Evolutionary conservation across 2,329 filamentous ascomycete genomes (phyloP).

Genomic region (Ceratocystis lukuohia): DNA sequence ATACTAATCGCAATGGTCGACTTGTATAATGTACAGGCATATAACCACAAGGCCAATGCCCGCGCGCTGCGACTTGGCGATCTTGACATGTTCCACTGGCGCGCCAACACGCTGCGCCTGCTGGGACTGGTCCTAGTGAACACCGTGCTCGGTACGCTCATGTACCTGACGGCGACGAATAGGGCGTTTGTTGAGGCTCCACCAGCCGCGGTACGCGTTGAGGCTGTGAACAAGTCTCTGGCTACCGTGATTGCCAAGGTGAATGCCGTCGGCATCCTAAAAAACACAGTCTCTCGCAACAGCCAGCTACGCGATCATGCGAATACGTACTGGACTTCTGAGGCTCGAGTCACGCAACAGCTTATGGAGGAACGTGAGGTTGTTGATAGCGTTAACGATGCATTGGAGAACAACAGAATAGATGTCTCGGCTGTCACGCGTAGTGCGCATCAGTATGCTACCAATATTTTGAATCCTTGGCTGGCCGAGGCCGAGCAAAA

Average conservation of each 20-base stretch:
- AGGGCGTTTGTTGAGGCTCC: slow-evolving; percentile 57
- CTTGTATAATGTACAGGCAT: slow-evolving; percentile 49
- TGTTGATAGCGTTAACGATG: slow-evolving; percentile 55
- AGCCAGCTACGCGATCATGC: slow-evolving; percentile 51
- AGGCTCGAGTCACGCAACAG: slow-evolving; percentile 57
- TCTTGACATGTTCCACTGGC: slow-evolving; percentile 60
- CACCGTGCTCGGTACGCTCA: slow-evolving; percentile 43
- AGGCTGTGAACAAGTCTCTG: slow-evolving; percentile 42
- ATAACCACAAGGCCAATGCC: slow-evolving; percentile 52
- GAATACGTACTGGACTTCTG: slow-evolving; percentile 67
- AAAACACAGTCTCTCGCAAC: slow-evolving; percentile 69
- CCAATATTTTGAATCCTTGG: slow-evolving; percentile 28
- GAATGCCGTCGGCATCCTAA: slow-evolving; percentile 58
- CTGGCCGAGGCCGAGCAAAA: slow-evolving; percentile 16
- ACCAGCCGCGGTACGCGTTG: slow-evolving; percentile 51
- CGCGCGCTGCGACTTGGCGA: slow-evolving; percentile 48
- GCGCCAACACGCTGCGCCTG: slow-evolving; percentile 47
- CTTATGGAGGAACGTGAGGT: slow-evolving; percentile 71
- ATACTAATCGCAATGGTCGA: slow-evolving; percentile 49
- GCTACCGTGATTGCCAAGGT: slow-evolving; percentile 51
- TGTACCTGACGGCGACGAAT: slow-evolving; percentile 70
- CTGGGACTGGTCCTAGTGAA: slow-evolving; percentile 54
- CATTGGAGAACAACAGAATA: slow-evolving; percentile 45
- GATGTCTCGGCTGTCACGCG: slow-evolving; percentile 46
- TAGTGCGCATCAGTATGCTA: slow-evolving; percentile 51